Conservation (phyloP, 305 asterid genomes). For the Withania somnifera region DNA sequence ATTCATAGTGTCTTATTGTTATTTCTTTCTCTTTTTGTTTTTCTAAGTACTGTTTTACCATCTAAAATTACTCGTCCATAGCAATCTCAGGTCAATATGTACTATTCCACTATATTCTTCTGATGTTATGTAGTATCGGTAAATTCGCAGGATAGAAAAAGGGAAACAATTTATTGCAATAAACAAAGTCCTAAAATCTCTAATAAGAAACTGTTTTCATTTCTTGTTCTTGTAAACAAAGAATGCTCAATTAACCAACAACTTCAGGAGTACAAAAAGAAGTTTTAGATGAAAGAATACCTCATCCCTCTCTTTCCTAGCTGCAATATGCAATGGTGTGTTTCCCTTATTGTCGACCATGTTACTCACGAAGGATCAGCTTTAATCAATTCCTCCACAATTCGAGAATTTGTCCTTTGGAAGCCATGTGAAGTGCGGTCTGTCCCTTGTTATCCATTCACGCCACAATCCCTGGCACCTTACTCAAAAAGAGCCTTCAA, state of each 20-base stretch:
- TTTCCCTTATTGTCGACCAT: conserved; percentile 49
- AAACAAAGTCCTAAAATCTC: background rate
- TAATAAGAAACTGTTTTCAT: background rate
- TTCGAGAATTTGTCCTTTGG: conserved; percentile 44
- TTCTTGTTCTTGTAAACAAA: background rate
- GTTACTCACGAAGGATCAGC: conserved; percentile 28
- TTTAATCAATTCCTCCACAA: conserved; percentile 30
- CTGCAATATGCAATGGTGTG: conserved; percentile 41
- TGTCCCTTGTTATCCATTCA: conserved; percentile 51
- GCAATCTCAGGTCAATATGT: background rate
- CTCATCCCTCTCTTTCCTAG: conserved; percentile 39
- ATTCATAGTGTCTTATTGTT: background rate
- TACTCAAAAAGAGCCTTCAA: conserved; percentile 34
- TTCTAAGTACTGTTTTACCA: background rate
- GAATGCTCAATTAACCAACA: background rate
- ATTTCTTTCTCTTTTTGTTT: background rate
- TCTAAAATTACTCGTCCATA: background rate
- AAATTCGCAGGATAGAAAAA: background rate
- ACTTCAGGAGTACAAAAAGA: background rate
- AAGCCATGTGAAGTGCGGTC: conserved; percentile 60
- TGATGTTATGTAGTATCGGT: background rate
- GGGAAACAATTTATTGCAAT: background rate
- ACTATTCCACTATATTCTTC: background rate
- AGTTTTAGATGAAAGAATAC: conserved; percentile 10
- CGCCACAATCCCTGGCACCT: conserved; percentile 25